phyloP scores from a whole-genome alignment of 2,329 filamentous ascomycete species.

The Aspergillus pseudotamarii region DNA sequence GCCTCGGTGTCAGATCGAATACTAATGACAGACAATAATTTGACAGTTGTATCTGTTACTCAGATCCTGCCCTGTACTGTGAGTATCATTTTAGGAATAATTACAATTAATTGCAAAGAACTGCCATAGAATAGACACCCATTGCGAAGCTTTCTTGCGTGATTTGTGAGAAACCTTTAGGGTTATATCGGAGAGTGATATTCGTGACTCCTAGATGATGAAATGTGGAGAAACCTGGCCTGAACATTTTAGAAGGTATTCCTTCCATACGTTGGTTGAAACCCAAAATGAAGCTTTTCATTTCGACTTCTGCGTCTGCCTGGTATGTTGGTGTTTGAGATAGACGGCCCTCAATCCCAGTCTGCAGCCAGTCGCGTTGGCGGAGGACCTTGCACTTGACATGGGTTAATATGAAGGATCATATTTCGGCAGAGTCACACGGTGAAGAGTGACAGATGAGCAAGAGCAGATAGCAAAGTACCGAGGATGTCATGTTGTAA shows the following conservation, averaged over 20 bases:
- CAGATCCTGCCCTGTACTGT: background rate
- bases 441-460: background rate
- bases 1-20: background rate
- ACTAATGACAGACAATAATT: no score
- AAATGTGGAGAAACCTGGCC: background rate
- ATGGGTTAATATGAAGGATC: background rate
- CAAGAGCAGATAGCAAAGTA: background rate
- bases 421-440: background rate
- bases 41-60: background rate
- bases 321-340: background rate
- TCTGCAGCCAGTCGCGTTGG: background rate
- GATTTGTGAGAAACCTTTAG: background rate
- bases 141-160: background rate
- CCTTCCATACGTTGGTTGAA: background rate
- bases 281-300: accelerated
- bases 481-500: background rate
- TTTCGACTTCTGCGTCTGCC: background rate
- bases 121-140: background rate
- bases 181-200: background rate
- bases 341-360: background rate
- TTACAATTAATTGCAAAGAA: no score
- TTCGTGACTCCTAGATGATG: background rate
- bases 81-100: background rate
- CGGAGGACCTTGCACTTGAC: background rate
- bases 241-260: background rate